phyloP scores from a whole-genome alignment of 2,329 filamentous ascomycete genomes.

The Monilinia aucupariae region DNA sequence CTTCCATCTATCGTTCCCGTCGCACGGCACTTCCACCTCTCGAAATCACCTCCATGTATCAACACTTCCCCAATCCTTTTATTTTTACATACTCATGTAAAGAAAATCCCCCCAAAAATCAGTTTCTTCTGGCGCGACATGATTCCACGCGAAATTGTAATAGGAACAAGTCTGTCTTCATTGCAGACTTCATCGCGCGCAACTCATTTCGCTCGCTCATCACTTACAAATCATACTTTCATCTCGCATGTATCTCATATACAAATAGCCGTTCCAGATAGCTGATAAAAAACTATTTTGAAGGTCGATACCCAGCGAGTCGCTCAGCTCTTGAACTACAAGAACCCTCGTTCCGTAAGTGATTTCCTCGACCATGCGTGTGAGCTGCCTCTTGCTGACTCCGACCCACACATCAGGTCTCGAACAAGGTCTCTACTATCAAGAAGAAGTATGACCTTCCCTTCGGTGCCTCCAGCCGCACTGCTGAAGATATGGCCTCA shows the following conservation, averaged over 20 bases:
- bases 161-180: not conserved
- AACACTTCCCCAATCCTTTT: not conserved
- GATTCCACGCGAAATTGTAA: not conserved
- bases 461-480: slow-evolving; percentile 14
- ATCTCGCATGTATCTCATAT: not conserved
- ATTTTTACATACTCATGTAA: not conserved
- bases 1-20: not conserved
- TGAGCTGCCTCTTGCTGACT: not conserved
- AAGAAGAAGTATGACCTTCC: slow-evolving; percentile 31
- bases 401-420: not conserved
- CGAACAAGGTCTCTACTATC: slow-evolving; percentile 25
- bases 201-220: not conserved
- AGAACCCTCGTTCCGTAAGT: slow-evolving; percentile 26
- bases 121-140: not conserved
- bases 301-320: slow-evolving; percentile 27
- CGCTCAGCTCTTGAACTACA: slow-evolving; percentile 22
- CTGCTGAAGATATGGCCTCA: slow-evolving; percentile 1
- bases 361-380: not conserved
- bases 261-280: not conserved
- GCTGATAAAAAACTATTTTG: not conserved
- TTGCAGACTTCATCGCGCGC: not conserved
- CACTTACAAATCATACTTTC: slow-evolving; percentile 4
- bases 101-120: not conserved
- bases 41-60: not conserved
- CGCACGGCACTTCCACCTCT: not conserved